These are phyloP conservation scores for Dactylellina parvicollis DNA, from an alignment of 2,329 filamentous ascomycete species.

Conservation along the genomic window DNA sequence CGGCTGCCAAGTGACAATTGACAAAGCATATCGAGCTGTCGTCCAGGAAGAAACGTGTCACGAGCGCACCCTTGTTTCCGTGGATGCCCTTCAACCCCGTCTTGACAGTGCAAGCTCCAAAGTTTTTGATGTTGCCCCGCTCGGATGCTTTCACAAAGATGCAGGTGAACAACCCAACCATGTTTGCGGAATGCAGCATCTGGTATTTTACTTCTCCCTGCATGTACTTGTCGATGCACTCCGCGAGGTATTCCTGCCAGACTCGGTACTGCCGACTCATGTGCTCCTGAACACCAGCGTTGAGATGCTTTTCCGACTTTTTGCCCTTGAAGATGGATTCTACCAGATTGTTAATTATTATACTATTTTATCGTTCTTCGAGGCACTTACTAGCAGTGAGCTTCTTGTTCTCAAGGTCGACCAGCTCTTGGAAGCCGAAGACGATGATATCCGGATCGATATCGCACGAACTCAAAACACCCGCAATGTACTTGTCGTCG, in stretches of 20 bases:
- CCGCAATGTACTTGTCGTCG: conserved; percentile 81
- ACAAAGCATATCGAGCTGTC: conserved; percentile 95
- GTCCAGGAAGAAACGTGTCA: conserved; percentile 91
- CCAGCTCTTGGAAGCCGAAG: conserved; percentile 98
- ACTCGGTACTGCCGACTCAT: conserved; percentile 98
- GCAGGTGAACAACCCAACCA: conserved; percentile 95
- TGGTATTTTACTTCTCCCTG: conserved; percentile 80
- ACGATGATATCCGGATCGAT: conserved; percentile 84
- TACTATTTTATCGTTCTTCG: neutral
- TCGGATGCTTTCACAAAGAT: conserved; percentile 88
- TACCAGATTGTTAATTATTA: conserved; percentile 60
- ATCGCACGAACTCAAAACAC: conserved; percentile 78
- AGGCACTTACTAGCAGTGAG: conserved; percentile 80
- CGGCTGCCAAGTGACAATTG: conserved; percentile 96
- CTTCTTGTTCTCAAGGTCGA: conserved; percentile 96
- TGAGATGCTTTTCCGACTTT: conserved; percentile 83
- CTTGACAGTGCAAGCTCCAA: conserved; percentile 86
- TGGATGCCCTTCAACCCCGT: conserved; percentile 94
- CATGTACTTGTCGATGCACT: conserved; percentile 84
- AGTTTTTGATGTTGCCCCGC: conserved; percentile 77
- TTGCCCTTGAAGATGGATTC: conserved; percentile 82
- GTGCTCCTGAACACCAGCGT: conserved; percentile 79
- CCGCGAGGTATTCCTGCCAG: conserved; percentile 89
- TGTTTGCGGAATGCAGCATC: conserved; percentile 84
- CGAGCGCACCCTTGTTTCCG: conserved; percentile 94